A percentile compares a stretch with the other conserved stretches of the same genome.
Conservation (phyloP, 208 protist genomes). For the Trypanosoma melophagium region DNA sequence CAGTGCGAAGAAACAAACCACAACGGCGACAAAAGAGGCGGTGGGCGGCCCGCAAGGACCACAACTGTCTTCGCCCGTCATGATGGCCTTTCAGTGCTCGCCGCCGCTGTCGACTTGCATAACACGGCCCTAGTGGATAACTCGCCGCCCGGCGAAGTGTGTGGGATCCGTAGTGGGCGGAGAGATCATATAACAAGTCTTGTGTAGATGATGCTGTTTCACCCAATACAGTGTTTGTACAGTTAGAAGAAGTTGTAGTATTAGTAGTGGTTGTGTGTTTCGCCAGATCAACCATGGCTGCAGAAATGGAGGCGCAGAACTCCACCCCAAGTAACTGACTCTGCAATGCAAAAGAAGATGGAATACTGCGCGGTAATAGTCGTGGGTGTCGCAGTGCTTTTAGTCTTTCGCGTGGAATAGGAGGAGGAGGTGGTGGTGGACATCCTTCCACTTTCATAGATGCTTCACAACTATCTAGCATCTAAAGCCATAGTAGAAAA, state of each 20-base stretch:
- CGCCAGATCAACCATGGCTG: constrained; percentile 22
- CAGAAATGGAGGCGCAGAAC: constrained; percentile 74
- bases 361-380: constrained; percentile 27
- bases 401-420: too few relatives aligned
- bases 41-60: constrained; percentile 30
- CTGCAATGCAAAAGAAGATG: constrained; percentile 30
- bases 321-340: constrained; percentile 59
- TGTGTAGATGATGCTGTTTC: constrained; percentile 2
- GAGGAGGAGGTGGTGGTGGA: background rate
- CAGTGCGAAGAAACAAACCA: constrained; percentile 44
- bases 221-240: background rate
- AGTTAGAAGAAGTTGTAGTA: background rate
- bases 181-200: constrained; percentile 52
- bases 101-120: constrained; percentile 23
- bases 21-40: constrained; percentile 67
- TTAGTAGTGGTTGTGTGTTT: background rate
- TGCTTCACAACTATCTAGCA: background rate
- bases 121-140: constrained; percentile 60
- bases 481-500: background rate
- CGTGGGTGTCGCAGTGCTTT: constrained; percentile 14
- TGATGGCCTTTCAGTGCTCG: constrained; percentile 12
- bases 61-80: constrained; percentile 48
- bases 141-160: constrained; percentile 49
- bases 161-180: constrained; percentile 76
- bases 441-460: background rate